Evolutionary conservation across 129 eudicot genomes (phyloP), one percentile per base, ranked within the genome.

Genomic region (Silybum marianum): DNA sequence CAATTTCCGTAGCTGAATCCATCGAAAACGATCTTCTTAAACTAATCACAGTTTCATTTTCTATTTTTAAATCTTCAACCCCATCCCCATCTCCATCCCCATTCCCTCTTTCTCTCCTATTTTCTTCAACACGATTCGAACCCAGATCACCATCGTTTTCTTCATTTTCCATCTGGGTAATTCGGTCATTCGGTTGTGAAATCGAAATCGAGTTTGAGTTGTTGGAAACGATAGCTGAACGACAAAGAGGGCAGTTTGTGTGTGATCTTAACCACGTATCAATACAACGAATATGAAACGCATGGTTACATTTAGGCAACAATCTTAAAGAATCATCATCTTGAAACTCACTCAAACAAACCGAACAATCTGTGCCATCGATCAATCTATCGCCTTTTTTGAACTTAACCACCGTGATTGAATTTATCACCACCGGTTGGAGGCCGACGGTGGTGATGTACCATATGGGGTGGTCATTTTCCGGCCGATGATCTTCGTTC

Each of bases 221-320:
- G 40, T 16, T 76, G 2, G 74, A 51, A 16, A 87, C 67, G 6
- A 87, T 82, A 2, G 72, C 82, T 9, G 86, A 88, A 7, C 93
- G 93, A 75, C 93, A 90, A 16, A 90, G 44, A 0, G 93, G 93
- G 66, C 93, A 87, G 54, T 83, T 90, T 13, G 86, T 85, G 72
- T 90, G 93, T 22, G 93, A 90, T 81, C 89, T 83, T 54, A 87
- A 82, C 93, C 93, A 90, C 14, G 93, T 85, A 74, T 90, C 91
- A 67, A 90, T 87, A 87, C 91, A 90, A 51, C 72, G 72, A 58
- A 87, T 80, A 68, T 89, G 93, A 87, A 89, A 89, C 1, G 89
- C 90, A 73, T 89, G 93, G 67, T 85, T 90, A 83, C 93, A 90
- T 36, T 87, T 90, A 10, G 93, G 93, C 39, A 90, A 80, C 78